Evolutionary conservation across 1,284 basidiomycete species (phyloP).

Genomic region (Ustilago crameri): DNA sequence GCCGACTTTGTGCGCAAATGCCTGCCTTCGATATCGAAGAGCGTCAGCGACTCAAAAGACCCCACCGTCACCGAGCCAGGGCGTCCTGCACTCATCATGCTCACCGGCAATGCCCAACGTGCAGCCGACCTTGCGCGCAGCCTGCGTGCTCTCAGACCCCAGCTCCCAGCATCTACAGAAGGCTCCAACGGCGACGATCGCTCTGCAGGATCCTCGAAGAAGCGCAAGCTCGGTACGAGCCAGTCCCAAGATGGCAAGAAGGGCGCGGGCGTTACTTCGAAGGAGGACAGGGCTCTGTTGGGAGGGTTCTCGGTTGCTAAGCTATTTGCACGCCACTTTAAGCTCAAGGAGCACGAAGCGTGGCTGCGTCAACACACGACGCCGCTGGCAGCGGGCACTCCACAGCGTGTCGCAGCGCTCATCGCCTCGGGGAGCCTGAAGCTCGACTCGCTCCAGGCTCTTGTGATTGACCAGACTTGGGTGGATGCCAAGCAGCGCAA

Average conservation of each 20-base stretch:
- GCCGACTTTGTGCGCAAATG: slow-evolving; percentile 48
- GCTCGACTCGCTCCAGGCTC: slow-evolving; percentile 43
- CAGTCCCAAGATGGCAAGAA: slow-evolving; percentile 9
- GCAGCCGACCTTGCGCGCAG: slow-evolving; percentile 58
- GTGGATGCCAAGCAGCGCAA: slow-evolving; percentile 59
- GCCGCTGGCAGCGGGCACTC: slow-evolving; percentile 62
- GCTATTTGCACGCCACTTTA: slow-evolving; percentile 66
- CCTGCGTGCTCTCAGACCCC: slow-evolving; percentile 46
- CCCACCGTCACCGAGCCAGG: slow-evolving; percentile 28
- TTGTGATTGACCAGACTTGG: slow-evolving; percentile 63
- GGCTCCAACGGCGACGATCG: slow-evolving; percentile 15
- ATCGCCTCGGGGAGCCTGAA: slow-evolving; percentile 46
- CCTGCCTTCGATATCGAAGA: slow-evolving; percentile 24
- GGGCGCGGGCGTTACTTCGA: slow-evolving; percentile 11
- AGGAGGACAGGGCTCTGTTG: slow-evolving; percentile 17
- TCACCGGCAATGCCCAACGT: slow-evolving; percentile 62
- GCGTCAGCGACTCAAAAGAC: slow-evolving; percentile 22
- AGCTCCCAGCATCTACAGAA: slow-evolving; percentile 16
- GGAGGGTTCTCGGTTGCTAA: slow-evolving; percentile 57
- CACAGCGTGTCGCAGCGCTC: slow-evolving; percentile 54
- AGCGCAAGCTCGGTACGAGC: slow-evolving; percentile 22
- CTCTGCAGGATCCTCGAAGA: slow-evolving; percentile 27
- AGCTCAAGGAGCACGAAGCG: slow-evolving; percentile 58
- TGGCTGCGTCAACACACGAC: slow-evolving; percentile 53
- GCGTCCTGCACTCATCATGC: slow-evolving; percentile 47